Conservation (phyloP, 805 yeast species). For the Ogataea minuta region DNA sequence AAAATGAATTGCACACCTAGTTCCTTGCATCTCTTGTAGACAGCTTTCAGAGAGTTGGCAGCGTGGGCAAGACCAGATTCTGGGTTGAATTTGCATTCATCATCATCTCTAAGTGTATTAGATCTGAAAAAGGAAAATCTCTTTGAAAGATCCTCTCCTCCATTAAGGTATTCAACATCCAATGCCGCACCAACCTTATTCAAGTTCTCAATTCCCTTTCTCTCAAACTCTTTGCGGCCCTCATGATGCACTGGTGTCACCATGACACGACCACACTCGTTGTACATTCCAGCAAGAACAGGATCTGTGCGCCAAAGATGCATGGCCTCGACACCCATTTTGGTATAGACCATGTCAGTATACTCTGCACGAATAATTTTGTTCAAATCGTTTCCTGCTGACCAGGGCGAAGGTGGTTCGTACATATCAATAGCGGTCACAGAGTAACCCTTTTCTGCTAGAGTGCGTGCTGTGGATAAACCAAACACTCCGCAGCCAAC, state of each 20-base stretch:
- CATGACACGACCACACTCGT: constrained; percentile 43
- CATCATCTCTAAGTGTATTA: constrained; percentile 15
- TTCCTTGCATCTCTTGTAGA: constrained; percentile 29
- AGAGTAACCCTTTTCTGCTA: constrained; percentile 36
- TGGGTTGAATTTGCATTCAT: constrained; percentile 34
- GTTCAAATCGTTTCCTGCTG: constrained; percentile 36
- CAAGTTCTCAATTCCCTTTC: constrained; percentile 36
- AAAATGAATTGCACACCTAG: constrained; percentile 37
- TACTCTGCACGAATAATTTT: constrained; percentile 50
- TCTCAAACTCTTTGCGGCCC: constrained; percentile 40
- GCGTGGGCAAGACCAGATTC: constrained; percentile 44
- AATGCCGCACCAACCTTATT: constrained; percentile 27
- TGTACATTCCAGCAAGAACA: constrained; percentile 32
- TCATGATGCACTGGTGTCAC: constrained; percentile 34
- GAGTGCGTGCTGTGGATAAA: constrained; percentile 46
- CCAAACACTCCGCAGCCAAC: constrained; percentile 66
- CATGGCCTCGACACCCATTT: constrained; percentile 45
- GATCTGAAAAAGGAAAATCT: constrained; percentile 19
- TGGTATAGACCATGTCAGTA: constrained; percentile 39
- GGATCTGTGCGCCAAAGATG: constrained; percentile 36
- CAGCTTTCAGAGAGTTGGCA: constrained; percentile 35
- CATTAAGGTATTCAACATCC: constrained; percentile 29
- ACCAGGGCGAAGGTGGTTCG: constrained; percentile 64
- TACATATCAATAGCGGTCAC: constrained; percentile 45
- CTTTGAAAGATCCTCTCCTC: constrained; percentile 33